Percentiles rank a stretch among this genome's conserved stretches.
Conservation (phyloP, 306 rosid species). For the Dalbergia cultrata region DNA sequence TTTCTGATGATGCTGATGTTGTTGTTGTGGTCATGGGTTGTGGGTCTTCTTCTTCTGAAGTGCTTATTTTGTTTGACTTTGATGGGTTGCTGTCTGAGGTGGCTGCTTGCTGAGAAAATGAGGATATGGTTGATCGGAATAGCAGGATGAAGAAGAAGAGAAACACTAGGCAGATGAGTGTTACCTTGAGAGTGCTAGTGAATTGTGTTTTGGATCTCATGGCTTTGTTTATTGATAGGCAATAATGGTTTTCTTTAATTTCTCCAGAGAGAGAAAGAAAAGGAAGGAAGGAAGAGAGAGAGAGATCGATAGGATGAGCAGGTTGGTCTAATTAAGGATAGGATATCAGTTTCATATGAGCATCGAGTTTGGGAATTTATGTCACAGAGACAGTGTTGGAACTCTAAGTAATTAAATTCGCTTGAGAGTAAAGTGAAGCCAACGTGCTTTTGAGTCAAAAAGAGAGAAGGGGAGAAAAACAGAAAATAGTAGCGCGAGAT, state of each 20-base stretch:
- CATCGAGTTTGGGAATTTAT: slow-evolving; percentile 18
- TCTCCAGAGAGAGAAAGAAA: not conserved
- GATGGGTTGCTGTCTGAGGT: slow-evolving; percentile 48
- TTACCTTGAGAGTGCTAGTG: slow-evolving; percentile 61
- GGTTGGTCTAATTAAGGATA: not conserved
- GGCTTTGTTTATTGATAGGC: not conserved
- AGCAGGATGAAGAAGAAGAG: slow-evolving; percentile 60
- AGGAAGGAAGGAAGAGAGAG: not conserved
- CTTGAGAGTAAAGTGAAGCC: slow-evolving; percentile 45
- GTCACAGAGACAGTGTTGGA: not conserved
- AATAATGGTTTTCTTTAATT: too few relatives aligned
- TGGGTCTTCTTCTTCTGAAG: slow-evolving; percentile 34
- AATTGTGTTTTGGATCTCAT: slow-evolving; percentile 57
- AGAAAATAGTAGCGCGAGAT: not conserved
- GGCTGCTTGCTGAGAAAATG: slow-evolving; percentile 52
- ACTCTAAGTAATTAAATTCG: slow-evolving; percentile 20
- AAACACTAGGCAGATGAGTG: slow-evolving; percentile 50
- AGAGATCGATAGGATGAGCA: not conserved
- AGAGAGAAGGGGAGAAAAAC: not conserved
- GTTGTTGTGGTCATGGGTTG: not conserved
- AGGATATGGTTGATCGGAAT: slow-evolving; percentile 56
- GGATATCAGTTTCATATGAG: slow-evolving; percentile 28
- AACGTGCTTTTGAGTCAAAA: slow-evolving; percentile 8
- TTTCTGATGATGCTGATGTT: not conserved
- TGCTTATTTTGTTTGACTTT: slow-evolving; percentile 38